Evolutionary conservation across 768 basidiomycete species (phyloP), one percentile per base, ranked within the genome.

Genomic region (Lactarius indigo): DNA sequence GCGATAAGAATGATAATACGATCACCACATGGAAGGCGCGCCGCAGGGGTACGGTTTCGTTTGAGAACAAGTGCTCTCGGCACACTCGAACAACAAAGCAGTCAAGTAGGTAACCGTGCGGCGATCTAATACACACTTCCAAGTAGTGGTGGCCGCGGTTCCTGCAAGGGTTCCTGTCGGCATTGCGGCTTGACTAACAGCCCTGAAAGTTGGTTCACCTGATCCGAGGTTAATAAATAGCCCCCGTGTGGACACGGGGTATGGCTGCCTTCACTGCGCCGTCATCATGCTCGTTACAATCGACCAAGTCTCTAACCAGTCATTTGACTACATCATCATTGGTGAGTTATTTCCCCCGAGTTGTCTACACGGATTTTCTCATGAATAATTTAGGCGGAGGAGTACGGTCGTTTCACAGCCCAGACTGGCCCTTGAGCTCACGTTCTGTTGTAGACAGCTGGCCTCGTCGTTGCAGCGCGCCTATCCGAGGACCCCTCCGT

Each of bases 321-420:
- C 60, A 26, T 72, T 72, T 33, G 69, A 72, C 57, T 72, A 73
- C 57, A 64, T 72, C 56, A 42, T 68, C 30, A 42, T 71, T 10
- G 68, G 72, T 66, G 28, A 17, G 63, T 33, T 8, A 18, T 33
- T 33, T 13, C 35, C 35, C 35, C 35, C 12, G 10, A 35, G 2
- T 35, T 35, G 35, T 37, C 12, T 37, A 37, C 35, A 0, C 10
- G 31, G 12, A 37, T 37, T 12, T 37, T 37, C 33, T 59, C 30
- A 68, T 18, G 26, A 65, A 42, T 44, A 23, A 1, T 41, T 59
- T 30, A 68, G 66, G 66, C 47, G 66, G 66, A 54, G 66, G 66
- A 37, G 66, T 68, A 59, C 5, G 63, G 23, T 18, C 17, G 4
- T 20, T 15, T 12, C 20, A 8, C 17, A 37, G 4, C 39, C 44